These are phyloP conservation scores for Didymellaceae sp. DNA, from an alignment of 2,329 filamentous ascomycete species.

Conservation along the genomic window DNA sequence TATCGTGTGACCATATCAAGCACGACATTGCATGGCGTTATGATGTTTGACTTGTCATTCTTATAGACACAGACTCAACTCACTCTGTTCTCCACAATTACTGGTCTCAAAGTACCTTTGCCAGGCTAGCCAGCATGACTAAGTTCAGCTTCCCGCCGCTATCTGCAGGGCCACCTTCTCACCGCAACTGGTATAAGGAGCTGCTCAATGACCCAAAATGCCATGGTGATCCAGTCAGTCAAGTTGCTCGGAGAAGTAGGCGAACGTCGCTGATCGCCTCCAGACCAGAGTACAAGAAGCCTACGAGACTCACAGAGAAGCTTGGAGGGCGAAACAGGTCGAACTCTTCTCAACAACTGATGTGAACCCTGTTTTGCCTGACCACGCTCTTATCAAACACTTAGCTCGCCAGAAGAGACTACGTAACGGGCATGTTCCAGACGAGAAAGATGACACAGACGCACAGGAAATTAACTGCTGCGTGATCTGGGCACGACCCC, in stretches of 20 bases:
- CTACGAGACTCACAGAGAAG: slow-evolving; percentile 10
- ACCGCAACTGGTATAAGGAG: slow-evolving; percentile 21
- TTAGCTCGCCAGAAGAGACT: slow-evolving; percentile 7
- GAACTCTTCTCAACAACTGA: slow-evolving; percentile 1
- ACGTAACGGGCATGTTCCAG: not conserved
- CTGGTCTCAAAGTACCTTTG: not conserved
- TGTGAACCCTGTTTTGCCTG: slow-evolving; percentile 13
- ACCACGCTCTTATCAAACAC: slow-evolving; percentile 21
- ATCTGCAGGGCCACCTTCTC: slow-evolving; percentile 14
- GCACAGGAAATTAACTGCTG: slow-evolving; percentile 17
- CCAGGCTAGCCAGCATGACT: not conserved
- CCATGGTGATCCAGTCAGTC: slow-evolving; percentile 9
- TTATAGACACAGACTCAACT: not conserved
- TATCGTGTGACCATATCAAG: not conserved
- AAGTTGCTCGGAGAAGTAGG: not conserved
- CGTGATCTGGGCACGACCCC: slow-evolving; percentile 18
- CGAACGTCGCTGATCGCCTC: not conserved
- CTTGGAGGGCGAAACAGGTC: slow-evolving; percentile 8
- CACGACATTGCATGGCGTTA: not conserved
- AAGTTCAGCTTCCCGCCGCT: slow-evolving; percentile 18
- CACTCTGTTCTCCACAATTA: not conserved
- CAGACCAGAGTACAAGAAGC: slow-evolving; percentile 11
- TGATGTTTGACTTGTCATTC: not conserved
- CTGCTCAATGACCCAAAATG: slow-evolving; percentile 19
- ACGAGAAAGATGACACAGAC: slow-evolving; percentile 4